These are phyloP conservation scores for Lichtheimia ornata DNA, from an alignment of 371 early-diverging fungal genomes.

Conservation along the genomic window DNA sequence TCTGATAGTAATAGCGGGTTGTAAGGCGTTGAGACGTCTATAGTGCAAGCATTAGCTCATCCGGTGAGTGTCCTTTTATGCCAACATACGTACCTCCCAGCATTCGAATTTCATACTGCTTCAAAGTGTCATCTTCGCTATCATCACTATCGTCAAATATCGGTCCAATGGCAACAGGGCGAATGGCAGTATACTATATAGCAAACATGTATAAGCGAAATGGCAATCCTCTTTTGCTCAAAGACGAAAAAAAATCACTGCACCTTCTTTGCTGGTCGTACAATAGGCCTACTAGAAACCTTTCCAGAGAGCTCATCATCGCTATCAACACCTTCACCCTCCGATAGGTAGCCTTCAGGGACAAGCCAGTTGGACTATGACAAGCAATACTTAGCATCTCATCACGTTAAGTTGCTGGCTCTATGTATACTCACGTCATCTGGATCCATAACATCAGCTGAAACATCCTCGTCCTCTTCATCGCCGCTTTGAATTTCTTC, in stretches of 20 bases:
- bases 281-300: constrained; percentile 7
- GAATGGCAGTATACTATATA: constrained; percentile 19
- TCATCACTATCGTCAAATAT: constrained; percentile 43
- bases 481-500: constrained; percentile 85
- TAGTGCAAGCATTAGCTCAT: neutral
- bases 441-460: constrained; percentile 46
- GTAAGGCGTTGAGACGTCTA: neutral
- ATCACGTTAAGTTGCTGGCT: neutral
- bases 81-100: neutral
- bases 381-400: constrained; percentile 6
- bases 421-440: constrained; percentile 30
- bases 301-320: constrained; percentile 36
- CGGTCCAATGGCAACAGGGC: constrained; percentile 57
- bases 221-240: neutral
- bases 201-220: neutral
- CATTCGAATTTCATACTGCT: constrained; percentile 24
- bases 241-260: neutral
- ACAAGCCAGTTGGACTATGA: constrained; percentile 66
- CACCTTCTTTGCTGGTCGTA: constrained; percentile 25
- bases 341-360: constrained; percentile 81
- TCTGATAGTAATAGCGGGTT: constrained; percentile 14
- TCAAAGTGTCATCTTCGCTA: constrained; percentile 22
- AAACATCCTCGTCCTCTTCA: constrained; percentile 62
- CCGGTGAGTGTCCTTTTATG: neutral
- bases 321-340: constrained; percentile 70